Evolutionary conservation across 2,329 filamentous ascomycete genomes (phyloP).

Genomic region (Alternaria tenuissima): DNA sequence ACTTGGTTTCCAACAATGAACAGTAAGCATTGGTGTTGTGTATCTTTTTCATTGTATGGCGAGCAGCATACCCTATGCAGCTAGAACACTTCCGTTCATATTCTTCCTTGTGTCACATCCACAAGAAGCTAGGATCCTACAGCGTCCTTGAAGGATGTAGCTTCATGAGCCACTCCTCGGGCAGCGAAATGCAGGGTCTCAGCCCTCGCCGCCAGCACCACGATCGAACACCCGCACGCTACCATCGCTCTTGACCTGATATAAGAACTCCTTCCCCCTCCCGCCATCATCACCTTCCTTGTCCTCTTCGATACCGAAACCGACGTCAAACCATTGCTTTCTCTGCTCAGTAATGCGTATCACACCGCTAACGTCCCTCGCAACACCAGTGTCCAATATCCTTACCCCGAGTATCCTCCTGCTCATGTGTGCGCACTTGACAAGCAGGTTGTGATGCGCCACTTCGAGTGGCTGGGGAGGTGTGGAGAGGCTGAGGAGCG

Average conservation of each 20-base stretch:
- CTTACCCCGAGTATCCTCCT: slow-evolving; percentile 75
- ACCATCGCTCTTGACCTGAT: slow-evolving; percentile 81
- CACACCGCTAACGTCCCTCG: slow-evolving; percentile 89
- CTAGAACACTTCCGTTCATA: neutral
- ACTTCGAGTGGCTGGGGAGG: slow-evolving; percentile 54
- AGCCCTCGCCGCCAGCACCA: slow-evolving; percentile 59
- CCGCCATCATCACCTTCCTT: slow-evolving; percentile 29
- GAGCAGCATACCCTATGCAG: neutral
- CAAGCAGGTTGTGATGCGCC: slow-evolving; percentile 62
- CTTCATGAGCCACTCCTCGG: neutral
- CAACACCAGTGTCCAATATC: slow-evolving; percentile 84
- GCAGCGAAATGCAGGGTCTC: neutral
- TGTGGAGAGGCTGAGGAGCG: slow-evolving; percentile 65
- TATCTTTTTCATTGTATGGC: neutral
- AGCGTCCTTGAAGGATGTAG: neutral
- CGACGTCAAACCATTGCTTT: slow-evolving; percentile 39
- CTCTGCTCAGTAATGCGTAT: slow-evolving; percentile 70
- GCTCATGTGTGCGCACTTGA: slow-evolving; percentile 78
- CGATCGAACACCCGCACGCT: slow-evolving; percentile 84
- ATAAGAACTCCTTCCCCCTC: slow-evolving; percentile 76
- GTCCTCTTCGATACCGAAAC: slow-evolving; percentile 30
- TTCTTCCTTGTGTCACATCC: neutral
- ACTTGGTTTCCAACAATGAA: neutral
- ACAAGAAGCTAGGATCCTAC: neutral
- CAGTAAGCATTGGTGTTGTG: neutral